Base-by-base conservation (phyloP, 2,329 filamentous ascomycete species). In the Metarhizium sp. region DNA sequence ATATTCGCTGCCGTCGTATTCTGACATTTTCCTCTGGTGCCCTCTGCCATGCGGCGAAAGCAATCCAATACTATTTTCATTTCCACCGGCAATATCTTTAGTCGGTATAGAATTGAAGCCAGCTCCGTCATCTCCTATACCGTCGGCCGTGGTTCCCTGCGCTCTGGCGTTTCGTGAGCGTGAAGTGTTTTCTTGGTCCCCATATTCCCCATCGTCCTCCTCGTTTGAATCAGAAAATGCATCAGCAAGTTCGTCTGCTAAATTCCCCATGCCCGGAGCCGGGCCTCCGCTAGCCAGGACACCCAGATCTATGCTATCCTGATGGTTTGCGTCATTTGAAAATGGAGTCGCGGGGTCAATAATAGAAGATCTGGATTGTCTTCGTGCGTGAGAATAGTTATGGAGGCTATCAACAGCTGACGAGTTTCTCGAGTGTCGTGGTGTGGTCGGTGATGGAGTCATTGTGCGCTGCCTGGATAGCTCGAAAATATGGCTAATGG, bases 221-320 rank as follows among this genome's bases (percentile, higher is more conserved):
- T 82, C 84, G 55, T 80, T 82, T 8, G 83, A 86, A 38, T 83
- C 84, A 47, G 81, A 83, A 68, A 87, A 82, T 4, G 85, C 84
- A 64, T 88, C 87, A 1, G 86, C 89, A 50, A 94, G 74, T 69
- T 94, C 89, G 69, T 92, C 89, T 2, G 89, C 89, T 51, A 94
- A 70, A 62, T 90, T 92, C 36, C 88, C 89, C 59, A 90, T 74
- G 8, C 86, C 85, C 58, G 67, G 67, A 29, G 69, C 71, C 49
- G 69, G 69, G 42, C 69, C 76, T 46, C 69, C 73, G 55, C 67
- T 68, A 57, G 71, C 69, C 50, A 78, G 74, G n/a, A 74, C 68
- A 56, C 70, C 70, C 52, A 80, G 67, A 54, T 78, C 75, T n/a
- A 74, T 66, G 40, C 64, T 66, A 61, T 81, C 78, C 56, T 73